Percentiles rank a stretch among this genome's conserved stretches.
Evolutionary conservation across 331 rosid species (phyloP).

Genomic region (Spiraea crenata): DNA sequence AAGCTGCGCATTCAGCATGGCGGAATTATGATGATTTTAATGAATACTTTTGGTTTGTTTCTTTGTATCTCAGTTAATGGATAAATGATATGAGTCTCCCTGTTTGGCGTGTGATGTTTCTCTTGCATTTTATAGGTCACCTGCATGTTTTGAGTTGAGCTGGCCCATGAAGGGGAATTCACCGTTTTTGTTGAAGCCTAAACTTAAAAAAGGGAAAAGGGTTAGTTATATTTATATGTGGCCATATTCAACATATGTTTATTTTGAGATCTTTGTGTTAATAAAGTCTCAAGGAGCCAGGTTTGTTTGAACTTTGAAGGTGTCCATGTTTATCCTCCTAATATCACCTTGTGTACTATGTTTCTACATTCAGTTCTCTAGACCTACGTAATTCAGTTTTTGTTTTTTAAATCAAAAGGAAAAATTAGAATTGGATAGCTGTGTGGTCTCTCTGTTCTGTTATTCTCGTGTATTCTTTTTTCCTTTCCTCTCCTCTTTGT

Average conservation of each 20-base stretch:
- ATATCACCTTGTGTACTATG: not conserved
- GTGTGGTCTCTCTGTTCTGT: not conserved
- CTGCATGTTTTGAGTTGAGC: slow-evolving; percentile 74
- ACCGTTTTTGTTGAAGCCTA: slow-evolving; percentile 57
- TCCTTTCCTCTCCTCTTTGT: not conserved
- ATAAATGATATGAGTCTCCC: slow-evolving; percentile 12
- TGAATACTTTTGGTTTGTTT: slow-evolving; percentile 90
- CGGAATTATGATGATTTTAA: slow-evolving; percentile 97
- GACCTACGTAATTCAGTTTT: not conserved
- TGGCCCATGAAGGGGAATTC: slow-evolving; percentile 78
- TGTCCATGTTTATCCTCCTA: not conserved
- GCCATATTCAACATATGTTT: not conserved
- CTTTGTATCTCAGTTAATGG: not conserved
- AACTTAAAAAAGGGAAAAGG: slow-evolving; percentile 65
- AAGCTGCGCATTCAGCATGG: slow-evolving; percentile 98
- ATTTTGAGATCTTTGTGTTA: not conserved
- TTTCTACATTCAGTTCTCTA: not conserved
- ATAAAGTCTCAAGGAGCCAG: not conserved
- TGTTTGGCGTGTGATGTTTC: slow-evolving; percentile 9
- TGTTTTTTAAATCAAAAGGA: not conserved
- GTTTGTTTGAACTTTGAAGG: not conserved
- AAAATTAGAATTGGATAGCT: not conserved
- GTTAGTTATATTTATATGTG: slow-evolving; percentile 44
- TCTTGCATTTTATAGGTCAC: slow-evolving; percentile 67
- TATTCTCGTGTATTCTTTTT: not conserved